Evolutionary conservation across 177 flowering plant genomes (phyloP).

Genomic region (Tripterygium wilfordii): DNA sequence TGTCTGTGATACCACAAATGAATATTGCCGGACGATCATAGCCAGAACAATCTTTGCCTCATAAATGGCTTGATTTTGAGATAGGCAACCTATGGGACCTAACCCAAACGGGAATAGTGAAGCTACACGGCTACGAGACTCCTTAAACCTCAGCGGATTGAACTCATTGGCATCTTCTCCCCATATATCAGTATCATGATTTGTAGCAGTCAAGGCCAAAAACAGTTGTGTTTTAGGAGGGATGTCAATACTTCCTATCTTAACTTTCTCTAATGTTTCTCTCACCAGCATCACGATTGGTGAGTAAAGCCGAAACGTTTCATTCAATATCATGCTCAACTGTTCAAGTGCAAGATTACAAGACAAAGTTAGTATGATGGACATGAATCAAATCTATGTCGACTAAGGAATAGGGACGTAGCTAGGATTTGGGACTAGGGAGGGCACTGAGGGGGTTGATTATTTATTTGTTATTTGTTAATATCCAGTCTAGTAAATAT

Average conservation of each 20-base stretch:
- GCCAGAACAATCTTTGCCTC: conserved; percentile 54
- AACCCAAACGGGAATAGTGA: conserved; percentile 62
- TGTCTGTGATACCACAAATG: conserved; percentile 44
- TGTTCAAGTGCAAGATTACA: too few relatives aligned
- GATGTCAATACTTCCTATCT: conserved; percentile 41
- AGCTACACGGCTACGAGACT: conserved; percentile 40
- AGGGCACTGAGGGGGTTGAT: too few relatives aligned
- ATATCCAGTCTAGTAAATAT: too few relatives aligned
- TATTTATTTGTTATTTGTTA: too few relatives aligned
- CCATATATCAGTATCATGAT: conserved; percentile 57
- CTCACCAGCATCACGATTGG: conserved; percentile 40
- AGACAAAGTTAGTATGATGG: not conserved
- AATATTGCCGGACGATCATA: conserved; percentile 34
- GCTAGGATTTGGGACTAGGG: too few relatives aligned
- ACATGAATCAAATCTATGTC: conserved; percentile 34
- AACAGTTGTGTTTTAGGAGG: conserved; percentile 52
- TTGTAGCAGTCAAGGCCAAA: conserved; percentile 40
- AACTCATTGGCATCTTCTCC: conserved; percentile 60
- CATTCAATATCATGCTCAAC: conserved; percentile 54
- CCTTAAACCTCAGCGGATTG: conserved; percentile 52
- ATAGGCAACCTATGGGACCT: conserved; percentile 62
- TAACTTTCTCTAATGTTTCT: conserved; percentile 28
- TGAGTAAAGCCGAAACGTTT: too few relatives aligned
- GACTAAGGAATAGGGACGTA: conserved; percentile 32
- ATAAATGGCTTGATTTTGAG: conserved; percentile 49